These are phyloP conservation scores for Incumbomyces lentus DNA, from an alignment of 2,329 filamentous ascomycete genomes.

Conservation along the genomic window DNA sequence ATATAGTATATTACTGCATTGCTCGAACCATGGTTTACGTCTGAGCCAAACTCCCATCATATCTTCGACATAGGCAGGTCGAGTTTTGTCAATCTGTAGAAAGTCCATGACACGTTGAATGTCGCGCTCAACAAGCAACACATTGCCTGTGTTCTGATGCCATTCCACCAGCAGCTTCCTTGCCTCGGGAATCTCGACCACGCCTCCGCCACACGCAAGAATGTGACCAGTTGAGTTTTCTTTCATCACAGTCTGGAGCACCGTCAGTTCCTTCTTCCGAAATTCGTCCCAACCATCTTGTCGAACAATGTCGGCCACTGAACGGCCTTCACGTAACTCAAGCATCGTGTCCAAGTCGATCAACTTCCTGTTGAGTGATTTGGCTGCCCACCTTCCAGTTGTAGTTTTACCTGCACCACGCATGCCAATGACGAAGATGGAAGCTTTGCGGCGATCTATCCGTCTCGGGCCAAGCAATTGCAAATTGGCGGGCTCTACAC, in stretches of 20 bases:
- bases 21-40: constrained; percentile 77
- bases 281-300: constrained; percentile 79
- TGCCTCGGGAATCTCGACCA: constrained; percentile 77
- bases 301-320: constrained; percentile 78
- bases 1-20: constrained; percentile 92
- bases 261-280: constrained; percentile 62
- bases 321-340: constrained; percentile 60
- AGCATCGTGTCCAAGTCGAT: constrained; percentile 83
- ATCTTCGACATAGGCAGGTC: constrained; percentile 85
- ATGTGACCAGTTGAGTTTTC: constrained; percentile 67
- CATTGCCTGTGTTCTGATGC: constrained; percentile 65
- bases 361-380: constrained; percentile 63
- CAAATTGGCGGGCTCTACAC: constrained; percentile 48
- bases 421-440: constrained; percentile 95
- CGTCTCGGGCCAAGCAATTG: constrained; percentile 29
- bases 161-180: constrained; percentile 65
- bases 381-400: constrained; percentile 73
- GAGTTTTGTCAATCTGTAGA: constrained; percentile 74
- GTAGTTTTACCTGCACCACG: constrained; percentile 95
- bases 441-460: constrained; percentile 42
- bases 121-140: constrained; percentile 78
- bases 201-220: constrained; percentile 86
- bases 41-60: constrained; percentile 85
- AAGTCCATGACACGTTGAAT: constrained; percentile 83
- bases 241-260: constrained; percentile 63